Evolutionary conservation across 495 filamentous ascomycete genomes (phyloP).

Genomic region (Penicillium canariense): DNA sequence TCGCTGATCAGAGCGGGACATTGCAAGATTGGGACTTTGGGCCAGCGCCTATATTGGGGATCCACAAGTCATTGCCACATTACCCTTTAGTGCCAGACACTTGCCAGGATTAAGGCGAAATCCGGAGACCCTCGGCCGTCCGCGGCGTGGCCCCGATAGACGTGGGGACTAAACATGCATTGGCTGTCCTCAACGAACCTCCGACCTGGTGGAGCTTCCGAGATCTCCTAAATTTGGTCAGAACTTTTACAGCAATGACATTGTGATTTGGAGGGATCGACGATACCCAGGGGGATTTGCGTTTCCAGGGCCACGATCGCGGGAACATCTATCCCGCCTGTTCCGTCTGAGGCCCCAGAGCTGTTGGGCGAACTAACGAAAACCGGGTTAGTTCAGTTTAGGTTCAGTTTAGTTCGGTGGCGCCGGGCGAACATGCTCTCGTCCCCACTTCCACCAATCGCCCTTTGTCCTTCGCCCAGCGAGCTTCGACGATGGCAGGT

Average conservation of each 20-base stretch:
- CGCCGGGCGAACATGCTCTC: neutral
- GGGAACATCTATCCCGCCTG: neutral
- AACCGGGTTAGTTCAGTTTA: neutral
- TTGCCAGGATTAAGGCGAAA: neutral
- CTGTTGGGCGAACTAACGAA: neutral
- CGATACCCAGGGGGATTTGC: neutral
- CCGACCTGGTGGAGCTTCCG: neutral
- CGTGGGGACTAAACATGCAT: neutral
- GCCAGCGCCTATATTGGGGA: neutral
- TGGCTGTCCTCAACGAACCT: neutral
- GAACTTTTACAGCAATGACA: neutral
- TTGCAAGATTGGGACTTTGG: conserved; percentile 1
- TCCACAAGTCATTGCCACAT: neutral
- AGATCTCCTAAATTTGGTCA: neutral
- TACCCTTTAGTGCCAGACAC: neutral
- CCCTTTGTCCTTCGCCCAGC: neutral
- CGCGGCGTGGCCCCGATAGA: neutral
- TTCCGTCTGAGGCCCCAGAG: neutral
- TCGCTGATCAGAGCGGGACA: conserved; percentile 7
- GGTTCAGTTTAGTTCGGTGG: too few species aligned
- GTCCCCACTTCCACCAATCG: neutral
- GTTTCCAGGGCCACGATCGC: neutral
- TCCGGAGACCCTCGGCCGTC: neutral
- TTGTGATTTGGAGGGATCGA: neutral
- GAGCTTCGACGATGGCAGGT: neutral